phyloP scores from a whole-genome alignment of 495 filamentous ascomycete genomes.

The Aspergillus haitiensis region DNA sequence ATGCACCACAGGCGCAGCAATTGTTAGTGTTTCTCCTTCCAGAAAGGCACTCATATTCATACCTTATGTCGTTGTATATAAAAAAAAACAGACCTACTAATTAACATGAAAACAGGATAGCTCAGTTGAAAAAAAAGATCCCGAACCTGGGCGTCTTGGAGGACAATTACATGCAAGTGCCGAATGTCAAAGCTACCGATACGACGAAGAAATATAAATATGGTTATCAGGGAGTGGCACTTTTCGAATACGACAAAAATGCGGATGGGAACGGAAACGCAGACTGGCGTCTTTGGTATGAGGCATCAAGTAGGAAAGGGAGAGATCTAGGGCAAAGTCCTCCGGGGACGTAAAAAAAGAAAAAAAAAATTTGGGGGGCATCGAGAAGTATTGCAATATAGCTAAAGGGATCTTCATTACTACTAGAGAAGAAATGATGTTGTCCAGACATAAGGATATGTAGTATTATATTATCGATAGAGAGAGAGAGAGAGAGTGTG shows the following conservation, averaged over 20 bases:
- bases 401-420: too few species aligned
- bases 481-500: too few species aligned
- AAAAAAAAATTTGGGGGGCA: too few species aligned
- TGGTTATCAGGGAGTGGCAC: neutral
- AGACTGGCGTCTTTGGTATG: constrained; percentile 1
- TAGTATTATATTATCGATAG: too few species aligned
- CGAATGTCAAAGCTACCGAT: neutral
- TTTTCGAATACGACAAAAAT: neutral
- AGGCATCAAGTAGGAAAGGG: neutral
- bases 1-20: neutral
- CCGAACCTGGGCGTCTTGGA: neutral
- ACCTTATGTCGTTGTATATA: neutral
- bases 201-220: neutral
- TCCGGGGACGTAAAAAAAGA: neutral
- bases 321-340: neutral
- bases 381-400: too few species aligned
- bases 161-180: neutral
- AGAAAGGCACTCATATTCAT: too few species aligned
- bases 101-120: neutral
- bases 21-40: neutral
- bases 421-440: too few species aligned
- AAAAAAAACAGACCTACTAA: neutral
- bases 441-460: too few species aligned
- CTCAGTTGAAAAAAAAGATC: neutral
- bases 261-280: neutral